Evolutionary conservation across 2,329 filamentous ascomycete species (phyloP), one percentile per base, ranked within the genome.

Genomic region (Penicillium griseofulvum): DNA sequence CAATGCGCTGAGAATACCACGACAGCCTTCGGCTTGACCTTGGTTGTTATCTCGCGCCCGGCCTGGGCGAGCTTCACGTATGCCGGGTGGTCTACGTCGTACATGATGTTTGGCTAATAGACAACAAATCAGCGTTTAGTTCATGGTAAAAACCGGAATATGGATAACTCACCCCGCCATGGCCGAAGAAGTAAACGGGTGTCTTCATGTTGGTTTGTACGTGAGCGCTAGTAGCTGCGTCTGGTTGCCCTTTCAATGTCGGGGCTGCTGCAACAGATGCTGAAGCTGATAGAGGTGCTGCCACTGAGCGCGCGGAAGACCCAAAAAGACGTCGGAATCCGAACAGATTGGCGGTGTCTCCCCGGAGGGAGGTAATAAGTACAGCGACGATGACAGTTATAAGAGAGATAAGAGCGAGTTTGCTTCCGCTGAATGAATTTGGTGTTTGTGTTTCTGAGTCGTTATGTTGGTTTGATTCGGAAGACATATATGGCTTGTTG

Each of bases 1-100:
- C 89, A 91, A 71, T 92, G 88, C 1, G 87, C 89, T 0, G 88
- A 90, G 68, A 92, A 87, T 26, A 91, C 86, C 1, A 91, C 84
- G 16, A 91, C 81, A 2, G 87, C 89, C 58, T 83, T 86, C 1
- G 88, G 88, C 64, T 86, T 87, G 41, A 90, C 83, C 58, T 84
- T 82, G 28, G 81, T 76, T 0, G 87, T 90, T 67, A 91, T 90
- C 65, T 91, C 87, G 8, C 71, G 78, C 39, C 88, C 88, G 49
- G 90, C 85, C 24, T 78, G 70, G 62, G 86, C 81, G 5, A 91
- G 81, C 52, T 87, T 76, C 4, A 77, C 68, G 64, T 87, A 89
- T 10, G 84, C 88, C 1, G 87, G 85, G 66, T 91, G 88, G 0
- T 83, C 69, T 4, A 77, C 82, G n/a, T 89, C 79, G 65, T 87